Conservation (phyloP, 345 rosid genomes). For the Hibiscus tridactylites region DNA sequence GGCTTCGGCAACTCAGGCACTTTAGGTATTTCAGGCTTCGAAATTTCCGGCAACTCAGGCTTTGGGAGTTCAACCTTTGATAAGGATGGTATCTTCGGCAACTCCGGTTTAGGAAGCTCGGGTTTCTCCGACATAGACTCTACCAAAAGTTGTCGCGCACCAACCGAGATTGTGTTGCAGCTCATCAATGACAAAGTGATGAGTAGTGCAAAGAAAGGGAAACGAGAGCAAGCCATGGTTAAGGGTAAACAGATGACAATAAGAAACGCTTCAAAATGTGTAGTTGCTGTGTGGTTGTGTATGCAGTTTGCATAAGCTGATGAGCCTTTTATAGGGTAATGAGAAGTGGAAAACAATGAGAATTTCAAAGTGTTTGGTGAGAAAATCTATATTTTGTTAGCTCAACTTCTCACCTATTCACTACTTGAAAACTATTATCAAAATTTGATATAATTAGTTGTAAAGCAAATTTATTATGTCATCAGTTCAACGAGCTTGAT, state of each 20-base stretch:
- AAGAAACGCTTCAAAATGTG: background rate
- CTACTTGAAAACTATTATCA: background rate
- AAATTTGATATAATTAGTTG: background rate
- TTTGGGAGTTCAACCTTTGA: conserved; percentile 7
- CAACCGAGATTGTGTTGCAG: background rate
- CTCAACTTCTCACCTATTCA: conserved; percentile 3
- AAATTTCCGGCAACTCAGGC: conserved; percentile 16
- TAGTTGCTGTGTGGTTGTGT: background rate
- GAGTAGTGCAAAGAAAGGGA: background rate
- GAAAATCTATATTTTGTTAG: background rate
- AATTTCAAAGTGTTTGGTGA: background rate
- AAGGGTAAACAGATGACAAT: background rate
- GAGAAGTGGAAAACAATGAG: background rate
- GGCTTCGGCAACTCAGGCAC: background rate
- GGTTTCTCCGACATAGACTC: background rate
- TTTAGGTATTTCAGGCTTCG: conserved; percentile 13
- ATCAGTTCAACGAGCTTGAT: no score
- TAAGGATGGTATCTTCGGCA: background rate
- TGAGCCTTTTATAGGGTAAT: background rate
- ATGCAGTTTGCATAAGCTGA: background rate
- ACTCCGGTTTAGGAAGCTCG: background rate
- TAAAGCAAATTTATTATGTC: no score
- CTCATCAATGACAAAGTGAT: background rate
- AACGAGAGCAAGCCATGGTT: background rate
- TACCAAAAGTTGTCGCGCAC: background rate